Evolutionary conservation across 2,329 filamentous ascomycete species (phyloP).

Genomic region (Scedosporium boydii): DNA sequence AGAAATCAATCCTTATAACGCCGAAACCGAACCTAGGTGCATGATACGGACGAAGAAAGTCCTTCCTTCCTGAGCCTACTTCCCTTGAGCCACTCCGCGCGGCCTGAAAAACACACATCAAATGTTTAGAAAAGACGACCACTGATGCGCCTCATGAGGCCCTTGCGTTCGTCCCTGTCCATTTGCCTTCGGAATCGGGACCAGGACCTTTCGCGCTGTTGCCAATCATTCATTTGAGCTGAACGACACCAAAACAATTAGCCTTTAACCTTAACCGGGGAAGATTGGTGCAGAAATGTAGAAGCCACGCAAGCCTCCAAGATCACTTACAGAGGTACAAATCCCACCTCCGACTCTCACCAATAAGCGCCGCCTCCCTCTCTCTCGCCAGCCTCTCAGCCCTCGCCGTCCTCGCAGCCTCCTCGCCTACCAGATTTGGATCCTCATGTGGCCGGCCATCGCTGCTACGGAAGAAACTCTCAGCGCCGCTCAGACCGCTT

Average conservation of each 20-base stretch:
- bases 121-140: slow-evolving; percentile 2
- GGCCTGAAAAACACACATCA: no score
- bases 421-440: slow-evolving; percentile 57
- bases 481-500: not conserved
- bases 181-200: slow-evolving; percentile 29
- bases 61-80: no score
- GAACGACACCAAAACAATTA: slow-evolving; percentile 9
- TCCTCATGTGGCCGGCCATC: slow-evolving; percentile 50
- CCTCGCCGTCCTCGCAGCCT: slow-evolving; percentile 48
- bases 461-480: slow-evolving; percentile 10
- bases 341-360: slow-evolving; percentile 53
- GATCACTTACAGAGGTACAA: slow-evolving; percentile 44
- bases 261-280: slow-evolving; percentile 5
- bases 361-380: slow-evolving; percentile 42
- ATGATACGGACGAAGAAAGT: not conserved
- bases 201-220: slow-evolving; percentile 42
- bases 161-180: slow-evolving; percentile 16
- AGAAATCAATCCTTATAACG: not conserved
- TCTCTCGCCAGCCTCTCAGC: slow-evolving; percentile 48
- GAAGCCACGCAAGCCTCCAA: not conserved
- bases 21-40: not conserved
- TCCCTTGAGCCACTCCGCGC: no score
- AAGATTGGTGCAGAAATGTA: not conserved
- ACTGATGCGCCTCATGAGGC: slow-evolving; percentile 7
- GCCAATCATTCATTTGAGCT: slow-evolving; percentile 42